phyloP scores from a whole-genome alignment of 352 stramenopile species.

The Phytophthora tubulina region DNA sequence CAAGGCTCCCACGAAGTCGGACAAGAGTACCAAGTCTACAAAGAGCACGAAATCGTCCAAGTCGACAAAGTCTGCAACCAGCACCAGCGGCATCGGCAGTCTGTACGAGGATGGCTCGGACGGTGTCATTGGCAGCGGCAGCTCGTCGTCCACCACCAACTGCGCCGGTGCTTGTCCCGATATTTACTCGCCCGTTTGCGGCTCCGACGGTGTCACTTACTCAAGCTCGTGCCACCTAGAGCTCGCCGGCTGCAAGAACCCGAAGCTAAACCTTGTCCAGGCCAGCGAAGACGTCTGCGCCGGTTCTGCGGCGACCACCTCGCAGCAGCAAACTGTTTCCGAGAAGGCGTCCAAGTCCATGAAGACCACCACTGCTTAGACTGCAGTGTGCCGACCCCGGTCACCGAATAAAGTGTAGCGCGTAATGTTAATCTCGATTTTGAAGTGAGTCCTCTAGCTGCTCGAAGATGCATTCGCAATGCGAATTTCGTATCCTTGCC shows the following conservation, averaged over 20 bases:
- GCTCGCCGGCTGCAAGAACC: conserved; percentile 36
- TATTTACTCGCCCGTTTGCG: conserved; percentile 46
- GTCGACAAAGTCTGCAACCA: conserved; percentile 23
- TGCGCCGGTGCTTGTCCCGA: conserved; percentile 36
- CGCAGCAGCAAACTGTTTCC: conserved; percentile 27
- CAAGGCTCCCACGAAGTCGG: conserved; percentile 6
- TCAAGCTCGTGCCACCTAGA: conserved; percentile 37
- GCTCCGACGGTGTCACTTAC: conserved; percentile 49
- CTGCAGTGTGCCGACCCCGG: neutral
- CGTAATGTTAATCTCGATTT: conserved; percentile 16
- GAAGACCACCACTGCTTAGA: conserved; percentile 16
- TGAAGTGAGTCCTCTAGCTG: conserved; percentile 1
- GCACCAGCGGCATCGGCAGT: conserved; percentile 13
- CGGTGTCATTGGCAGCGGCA: conserved; percentile 22
- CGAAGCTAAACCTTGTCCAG: conserved; percentile 26
- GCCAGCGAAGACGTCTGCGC: conserved; percentile 27
- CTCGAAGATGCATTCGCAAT: neutral
- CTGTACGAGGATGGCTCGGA: conserved; percentile 28
- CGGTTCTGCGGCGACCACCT: conserved; percentile 13
- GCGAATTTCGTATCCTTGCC: too few relatives aligned
- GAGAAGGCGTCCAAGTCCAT: conserved; percentile 19
- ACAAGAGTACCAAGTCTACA: conserved; percentile 18
- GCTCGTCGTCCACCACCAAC: neutral
- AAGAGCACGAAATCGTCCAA: conserved; percentile 31
- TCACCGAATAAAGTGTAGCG: conserved; percentile 2